Conservation (phyloP, 2,329 filamentous ascomycete genomes). For the Tolypocladium cylindrosporum region DNA sequence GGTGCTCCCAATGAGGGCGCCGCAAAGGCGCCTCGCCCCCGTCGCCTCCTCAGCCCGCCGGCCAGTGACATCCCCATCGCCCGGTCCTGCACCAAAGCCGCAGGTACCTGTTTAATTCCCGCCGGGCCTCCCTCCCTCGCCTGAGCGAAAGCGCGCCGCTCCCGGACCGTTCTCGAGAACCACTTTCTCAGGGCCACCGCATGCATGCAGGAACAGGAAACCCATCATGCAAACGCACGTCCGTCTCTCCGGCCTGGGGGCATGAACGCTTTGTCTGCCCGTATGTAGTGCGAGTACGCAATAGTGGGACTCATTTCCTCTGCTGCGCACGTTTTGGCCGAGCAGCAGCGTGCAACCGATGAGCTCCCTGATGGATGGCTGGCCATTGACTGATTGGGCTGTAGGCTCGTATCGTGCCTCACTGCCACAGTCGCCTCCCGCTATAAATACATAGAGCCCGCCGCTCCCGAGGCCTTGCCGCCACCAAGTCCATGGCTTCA, state of each 20-base stretch:
- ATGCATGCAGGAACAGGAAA: background rate
- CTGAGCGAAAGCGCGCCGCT: background rate
- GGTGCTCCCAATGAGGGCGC: no score
- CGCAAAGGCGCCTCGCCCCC: no score
- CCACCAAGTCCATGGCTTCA: background rate
- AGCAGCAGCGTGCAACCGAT: no score
- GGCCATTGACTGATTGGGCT: background rate
- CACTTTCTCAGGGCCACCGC: background rate
- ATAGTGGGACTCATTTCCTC: background rate
- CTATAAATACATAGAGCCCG: background rate
- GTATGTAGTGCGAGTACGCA: no score
- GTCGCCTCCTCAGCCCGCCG: no score
- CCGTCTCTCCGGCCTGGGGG: background rate
- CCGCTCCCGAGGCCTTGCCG: background rate
- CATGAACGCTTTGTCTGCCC: no score
- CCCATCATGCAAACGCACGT: background rate
- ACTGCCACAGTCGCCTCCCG: background rate
- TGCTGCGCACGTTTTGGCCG: background rate
- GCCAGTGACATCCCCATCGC: background rate
- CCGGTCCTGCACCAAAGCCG: background rate
- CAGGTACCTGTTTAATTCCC: background rate
- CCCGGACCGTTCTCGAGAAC: background rate
- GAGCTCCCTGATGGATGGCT: no score
- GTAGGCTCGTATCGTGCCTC: background rate
- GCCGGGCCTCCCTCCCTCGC: background rate